phyloP scores from a whole-genome alignment of 805 yeast species.

The Saccharomycopsis schoenii region DNA sequence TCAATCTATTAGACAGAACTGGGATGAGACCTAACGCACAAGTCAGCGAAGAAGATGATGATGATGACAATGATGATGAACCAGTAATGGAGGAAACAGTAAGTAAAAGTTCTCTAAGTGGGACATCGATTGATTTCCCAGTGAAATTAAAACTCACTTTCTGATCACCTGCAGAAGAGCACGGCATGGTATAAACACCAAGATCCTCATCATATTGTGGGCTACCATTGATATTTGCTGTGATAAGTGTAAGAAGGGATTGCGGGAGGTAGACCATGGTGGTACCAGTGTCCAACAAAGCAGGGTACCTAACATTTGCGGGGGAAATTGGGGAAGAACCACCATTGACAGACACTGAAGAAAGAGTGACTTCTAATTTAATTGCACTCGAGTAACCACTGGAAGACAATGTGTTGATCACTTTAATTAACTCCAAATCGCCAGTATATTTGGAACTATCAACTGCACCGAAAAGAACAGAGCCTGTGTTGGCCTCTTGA shows the following conservation, averaged over 20 bases:
- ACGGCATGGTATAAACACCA: slow-evolving; percentile 39
- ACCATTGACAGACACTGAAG: slow-evolving; percentile 22
- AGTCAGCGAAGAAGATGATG: slow-evolving; percentile 21
- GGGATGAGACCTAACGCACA: slow-evolving; percentile 38
- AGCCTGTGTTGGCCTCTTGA: slow-evolving; percentile 34
- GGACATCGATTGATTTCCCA: slow-evolving; percentile 45
- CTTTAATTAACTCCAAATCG: slow-evolving; percentile 37
- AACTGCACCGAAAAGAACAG: slow-evolving; percentile 63
- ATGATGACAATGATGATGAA: background rate
- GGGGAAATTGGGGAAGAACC: slow-evolving; percentile 16
- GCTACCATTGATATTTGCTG: slow-evolving; percentile 24
- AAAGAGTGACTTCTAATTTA: slow-evolving; percentile 39
- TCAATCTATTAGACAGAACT: slow-evolving; percentile 28
- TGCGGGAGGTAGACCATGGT: slow-evolving; percentile 40
- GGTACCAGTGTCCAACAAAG: slow-evolving; percentile 49
- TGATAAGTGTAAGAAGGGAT: slow-evolving; percentile 22
- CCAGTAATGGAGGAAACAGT: background rate
- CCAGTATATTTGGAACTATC: slow-evolving; percentile 58
- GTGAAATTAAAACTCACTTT: slow-evolving; percentile 43
- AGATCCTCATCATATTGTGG: slow-evolving; percentile 27
- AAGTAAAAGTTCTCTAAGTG: slow-evolving; percentile 29
- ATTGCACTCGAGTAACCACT: slow-evolving; percentile 31
- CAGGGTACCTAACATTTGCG: slow-evolving; percentile 24
- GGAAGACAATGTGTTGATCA: slow-evolving; percentile 33
- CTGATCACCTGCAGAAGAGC: slow-evolving; percentile 28